Evolutionary conservation across 2,329 filamentous ascomycete genomes (phyloP), one percentile per base, ranked within the genome.

Genomic region (Madurella fahalii): DNA sequence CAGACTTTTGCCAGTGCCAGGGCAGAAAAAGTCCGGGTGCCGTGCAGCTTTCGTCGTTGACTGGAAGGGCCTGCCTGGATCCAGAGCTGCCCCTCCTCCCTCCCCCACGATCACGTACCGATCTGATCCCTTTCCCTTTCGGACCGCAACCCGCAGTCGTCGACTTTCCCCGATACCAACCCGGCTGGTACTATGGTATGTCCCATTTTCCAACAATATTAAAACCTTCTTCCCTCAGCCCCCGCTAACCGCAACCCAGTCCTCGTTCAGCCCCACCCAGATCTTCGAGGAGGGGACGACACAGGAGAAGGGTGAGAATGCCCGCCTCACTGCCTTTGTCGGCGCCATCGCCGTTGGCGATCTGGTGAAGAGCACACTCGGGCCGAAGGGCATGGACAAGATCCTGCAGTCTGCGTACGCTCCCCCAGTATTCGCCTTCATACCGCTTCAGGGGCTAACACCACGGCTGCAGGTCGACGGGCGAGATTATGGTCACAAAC

Each of bases 321-420:
- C 94, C 68, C 90, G 93, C 82, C 87, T 97, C 65, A 88, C 90
- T n/a, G 93, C 93, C 62, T 99, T 99, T 68, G 93, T 99, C 53
- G 94, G 94, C 66, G 94, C 94, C 71, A 99, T 99, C 69, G 94
- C 94, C 53, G 94, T 99, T 45, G 94, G 94, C 51, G 94, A 99
- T 67, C 76, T 99, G 63, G 94, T 99, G 51, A 99, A 99, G 82
- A 95, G 90, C 72, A 97, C 94, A 11, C 77, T 99, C 34, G 94
- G 94, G 7, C 94, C 94, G 39, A 97, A 97, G 78, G 94, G 94
- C 65, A 97, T 97, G 92, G 94, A 97, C 80, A 96, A 96, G 80
- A 96, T 96, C 71, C 78, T 95, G 69, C 91, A 95, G 74, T 96
- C 91, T 71, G 92, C 90, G 88, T 94, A 84, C 61, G 87, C 82